Base-by-base conservation (phyloP, 805 yeast genomes). In the Isabelozyma rhagii region DNA sequence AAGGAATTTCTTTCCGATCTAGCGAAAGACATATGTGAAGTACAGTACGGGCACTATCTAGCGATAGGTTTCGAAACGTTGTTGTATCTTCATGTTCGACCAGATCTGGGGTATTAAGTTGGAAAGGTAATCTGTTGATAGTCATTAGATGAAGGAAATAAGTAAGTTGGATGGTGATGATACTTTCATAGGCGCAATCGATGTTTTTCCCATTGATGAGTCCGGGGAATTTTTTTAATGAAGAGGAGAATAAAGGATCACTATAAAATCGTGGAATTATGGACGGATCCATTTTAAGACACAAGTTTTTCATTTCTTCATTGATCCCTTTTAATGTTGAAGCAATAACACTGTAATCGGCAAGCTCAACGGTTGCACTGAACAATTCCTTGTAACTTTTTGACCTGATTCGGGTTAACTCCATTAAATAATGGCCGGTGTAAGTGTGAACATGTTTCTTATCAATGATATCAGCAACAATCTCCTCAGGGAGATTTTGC, bases 21-120 rank as follows among this genome's bases (percentile, higher is more conserved):
- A 69, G 34, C 27, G 56, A 57, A 5, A 55, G 57, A 3, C 61
- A 57, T 27, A 69, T 53, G 45, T 57, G 56, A 21, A 73, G 48
- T 9, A 73, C 64, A 0, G 77, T 72, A 28, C 78, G 56, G 5
- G 77, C 72, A 28, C 74, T 61, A 42, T 69, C 64, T 36, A 68
- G 51, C 3, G 70, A 63, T 21, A 70, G 47, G 39, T 62, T 59
- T 28, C 74, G 53, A 53, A 67, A 70, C 36, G 54, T 56, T 1
- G 51, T 39, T 29, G 55, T 51, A 15, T 58, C 57, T n/a, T 48
- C 42, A 38, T 48, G 41, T 8, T 54, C 55, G 39, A 59, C 64
- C 4, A 52, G 56, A 14, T 60, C 60, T 8, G 42, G 42, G 0
- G 42, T 41, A 11, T 47, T 44, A 13, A 43, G 38, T 27, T 60